Base-by-base conservation (phyloP, 2,329 filamentous ascomycete genomes). In the Xylaria multiplex region DNA sequence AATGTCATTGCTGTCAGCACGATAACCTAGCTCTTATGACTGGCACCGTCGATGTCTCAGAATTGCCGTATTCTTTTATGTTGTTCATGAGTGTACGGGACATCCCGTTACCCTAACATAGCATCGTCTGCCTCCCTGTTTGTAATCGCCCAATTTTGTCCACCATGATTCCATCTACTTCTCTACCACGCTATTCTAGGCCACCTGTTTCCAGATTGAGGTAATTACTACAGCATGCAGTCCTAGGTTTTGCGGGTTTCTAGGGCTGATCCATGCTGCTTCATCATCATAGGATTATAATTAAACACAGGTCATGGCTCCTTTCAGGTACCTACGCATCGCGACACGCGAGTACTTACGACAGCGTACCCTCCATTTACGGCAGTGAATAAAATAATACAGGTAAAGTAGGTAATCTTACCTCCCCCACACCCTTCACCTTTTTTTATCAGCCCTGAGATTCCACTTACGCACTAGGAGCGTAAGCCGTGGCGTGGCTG, bases 201-300 rank as follows among this genome's bases (percentile, higher is more conserved):
- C 56, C 24, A 43, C 32, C 55, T 42, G 42, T 52, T 45, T 40
- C n/a, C 46, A 40, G 27, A 40, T n/a, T 45, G 43, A 46, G 11
- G 35, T 6, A 53, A 63, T 63, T 46, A 43, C 22, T 24, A 30
- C 43, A 16, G 35, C 11, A 37, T 13, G 37, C 43, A 37, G 43
- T 54, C 30, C 53, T 62, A 55, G 32, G 11, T 35, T 37, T 22
- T 66, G 59, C 59, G 64, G 59, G 40, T 22, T 59, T 30, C 52
- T 66, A 62, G 48, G 64, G 64, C 64, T 66, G 64, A 62, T 45
- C 50, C 59, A 59, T 59, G 32, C 19, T 48, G 14, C 32, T 37
- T 54, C 64, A 59, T 66, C 59, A 14, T 24, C 53, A 59, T 59
- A 43, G 43, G 48, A 53, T n/a, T 52, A 9, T 42, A 48, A 53